A percentile compares a stretch with the other conserved stretches of the same genome.
Conservation (phyloP, 192 early-diverging fungal species). For the Phlyctochytrium bullatum region DNA sequence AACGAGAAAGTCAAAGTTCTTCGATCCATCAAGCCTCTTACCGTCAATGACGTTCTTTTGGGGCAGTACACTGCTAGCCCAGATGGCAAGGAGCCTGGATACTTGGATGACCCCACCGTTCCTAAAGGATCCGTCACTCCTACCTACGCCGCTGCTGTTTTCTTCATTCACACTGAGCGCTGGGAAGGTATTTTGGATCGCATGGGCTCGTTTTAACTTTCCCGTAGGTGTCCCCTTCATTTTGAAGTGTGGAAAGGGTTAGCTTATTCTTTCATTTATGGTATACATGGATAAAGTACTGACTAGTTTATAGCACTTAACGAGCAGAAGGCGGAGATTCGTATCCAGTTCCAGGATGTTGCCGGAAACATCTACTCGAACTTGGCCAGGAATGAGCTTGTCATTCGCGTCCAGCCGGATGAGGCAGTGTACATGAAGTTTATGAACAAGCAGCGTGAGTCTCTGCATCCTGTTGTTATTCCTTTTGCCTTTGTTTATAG, state of each 20-base stretch:
- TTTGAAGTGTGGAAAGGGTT: slow-evolving; percentile 59
- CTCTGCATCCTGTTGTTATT: slow-evolving; percentile 14
- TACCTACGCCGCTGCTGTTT: slow-evolving; percentile 85
- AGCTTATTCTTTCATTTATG: not conserved
- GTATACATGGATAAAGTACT: not conserved
- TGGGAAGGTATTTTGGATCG: slow-evolving; percentile 65
- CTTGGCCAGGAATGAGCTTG: slow-evolving; percentile 89
- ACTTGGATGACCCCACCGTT: slow-evolving; percentile 88
- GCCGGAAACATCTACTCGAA: slow-evolving; percentile 75
- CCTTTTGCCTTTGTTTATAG: not conserved
- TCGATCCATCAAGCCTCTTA: slow-evolving; percentile 71
- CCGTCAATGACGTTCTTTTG: slow-evolving; percentile 78
- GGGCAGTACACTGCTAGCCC: slow-evolving; percentile 84
- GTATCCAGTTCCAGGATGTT: slow-evolving; percentile 95
- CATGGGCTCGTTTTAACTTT: not conserved
- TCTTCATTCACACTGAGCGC: slow-evolving; percentile 91
- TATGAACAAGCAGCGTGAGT: slow-evolving; percentile 79
- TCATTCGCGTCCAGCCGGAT: slow-evolving; percentile 89
- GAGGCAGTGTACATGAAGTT: slow-evolving; percentile 98
- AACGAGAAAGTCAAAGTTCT: slow-evolving; percentile 95
- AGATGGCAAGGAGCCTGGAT: slow-evolving; percentile 84
- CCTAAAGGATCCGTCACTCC: slow-evolving; percentile 82
- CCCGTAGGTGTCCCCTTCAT: slow-evolving; percentile 74
- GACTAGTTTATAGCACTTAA: slow-evolving; percentile 66
- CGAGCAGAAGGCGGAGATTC: slow-evolving; percentile 90